A percentile compares a stretch with the other conserved stretches of the same genome.
Evolutionary conservation across 1,139 yeast genomes (phyloP).

Genomic region (Scheffersomyces segobiensis): DNA sequence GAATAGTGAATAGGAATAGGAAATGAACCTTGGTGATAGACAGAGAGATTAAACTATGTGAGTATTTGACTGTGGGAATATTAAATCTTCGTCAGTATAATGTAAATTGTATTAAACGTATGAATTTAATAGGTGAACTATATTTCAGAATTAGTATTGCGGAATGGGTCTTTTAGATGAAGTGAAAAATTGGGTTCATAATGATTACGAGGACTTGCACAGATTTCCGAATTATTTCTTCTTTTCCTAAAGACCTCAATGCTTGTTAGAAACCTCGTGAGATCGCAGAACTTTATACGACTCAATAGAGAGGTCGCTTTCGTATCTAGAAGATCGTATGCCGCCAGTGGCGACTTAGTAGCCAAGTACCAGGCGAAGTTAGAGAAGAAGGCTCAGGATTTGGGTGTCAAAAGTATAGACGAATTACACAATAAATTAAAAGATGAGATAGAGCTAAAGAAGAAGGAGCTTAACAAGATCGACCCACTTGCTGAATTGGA

Average conservation of each 20-base stretch:
- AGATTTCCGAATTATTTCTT: background rate
- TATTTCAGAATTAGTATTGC: background rate
- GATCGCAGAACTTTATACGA: background rate
- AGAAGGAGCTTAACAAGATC: conserved; percentile 55
- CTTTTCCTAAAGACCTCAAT: background rate
- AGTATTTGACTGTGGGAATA: no score
- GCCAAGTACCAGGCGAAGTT: conserved; percentile 31
- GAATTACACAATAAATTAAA: conserved; percentile 65
- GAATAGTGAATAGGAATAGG: background rate
- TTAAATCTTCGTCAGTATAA: no score
- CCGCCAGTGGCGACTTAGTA: background rate
- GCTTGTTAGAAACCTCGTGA: background rate
- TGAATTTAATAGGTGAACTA: no score
- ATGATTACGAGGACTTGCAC: background rate
- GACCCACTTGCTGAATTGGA: conserved; percentile 74
- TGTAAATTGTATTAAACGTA: background rate
- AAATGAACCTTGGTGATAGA: background rate
- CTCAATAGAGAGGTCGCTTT: background rate
- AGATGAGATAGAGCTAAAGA: conserved; percentile 58
- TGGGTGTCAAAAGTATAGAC: conserved; percentile 48
- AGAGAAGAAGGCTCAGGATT: conserved; percentile 34
- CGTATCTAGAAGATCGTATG: background rate
- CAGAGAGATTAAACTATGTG: background rate
- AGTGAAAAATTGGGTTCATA: background rate
- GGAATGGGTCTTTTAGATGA: background rate